Conservation (phyloP, 768 basidiomycete species). For the Lactifluus subvellereus region DNA sequence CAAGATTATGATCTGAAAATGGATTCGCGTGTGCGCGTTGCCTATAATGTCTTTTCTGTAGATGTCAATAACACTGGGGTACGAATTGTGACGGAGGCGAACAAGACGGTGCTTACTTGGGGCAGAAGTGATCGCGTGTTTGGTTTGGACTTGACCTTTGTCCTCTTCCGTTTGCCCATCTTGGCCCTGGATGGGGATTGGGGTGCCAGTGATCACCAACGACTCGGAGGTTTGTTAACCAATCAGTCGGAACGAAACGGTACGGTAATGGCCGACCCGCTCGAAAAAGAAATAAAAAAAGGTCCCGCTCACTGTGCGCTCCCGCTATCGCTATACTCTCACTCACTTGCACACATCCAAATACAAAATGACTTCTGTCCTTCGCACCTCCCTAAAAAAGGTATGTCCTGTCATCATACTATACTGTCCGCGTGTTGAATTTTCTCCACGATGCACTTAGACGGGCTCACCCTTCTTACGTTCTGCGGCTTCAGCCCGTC, state of each 20-base stretch:
- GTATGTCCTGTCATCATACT: conserved; percentile 30
- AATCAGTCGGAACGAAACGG: conserved; percentile 14
- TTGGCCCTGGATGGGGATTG: neutral
- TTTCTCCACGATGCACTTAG: conserved; percentile 8
- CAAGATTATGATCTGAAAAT: conserved; percentile 82
- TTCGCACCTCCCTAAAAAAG: conserved; percentile 34
- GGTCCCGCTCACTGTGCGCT: neutral
- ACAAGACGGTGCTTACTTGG: conserved; percentile 27
- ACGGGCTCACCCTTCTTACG: conserved; percentile 46
- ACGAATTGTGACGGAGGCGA: conserved; percentile 12
- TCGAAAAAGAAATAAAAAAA: neutral
- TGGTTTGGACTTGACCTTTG: conserved; percentile 15
- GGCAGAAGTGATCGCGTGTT: conserved; percentile 29
- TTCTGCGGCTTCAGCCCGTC: conserved; percentile 49
- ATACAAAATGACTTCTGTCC: conserved; percentile 27
- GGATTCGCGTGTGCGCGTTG: conserved; percentile 84
- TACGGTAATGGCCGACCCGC: neutral
- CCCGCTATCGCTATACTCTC: too few relatives aligned
- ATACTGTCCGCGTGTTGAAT: conserved; percentile 20
- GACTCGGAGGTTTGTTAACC: conserved; percentile 3
- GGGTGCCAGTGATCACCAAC: neutral
- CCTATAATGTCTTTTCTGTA: conserved; percentile 76
- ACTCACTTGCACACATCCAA: neutral
- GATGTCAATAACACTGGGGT: neutral
- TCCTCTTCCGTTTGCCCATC: conserved; percentile 32